Conservation (phyloP, 129 eudicot species). For the Flaveria sonorensis region DNA sequence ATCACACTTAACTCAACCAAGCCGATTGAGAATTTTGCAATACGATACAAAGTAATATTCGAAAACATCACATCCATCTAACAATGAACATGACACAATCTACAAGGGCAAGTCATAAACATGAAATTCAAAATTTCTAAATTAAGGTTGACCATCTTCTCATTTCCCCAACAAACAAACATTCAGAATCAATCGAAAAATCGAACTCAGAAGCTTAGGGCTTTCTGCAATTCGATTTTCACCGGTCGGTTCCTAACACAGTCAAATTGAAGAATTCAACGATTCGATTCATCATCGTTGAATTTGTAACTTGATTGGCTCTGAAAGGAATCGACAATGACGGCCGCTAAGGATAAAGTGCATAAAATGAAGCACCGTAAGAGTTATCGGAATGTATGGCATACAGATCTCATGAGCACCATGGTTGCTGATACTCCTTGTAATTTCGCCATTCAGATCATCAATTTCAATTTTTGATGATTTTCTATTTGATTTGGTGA, state of each 20-base stretch:
- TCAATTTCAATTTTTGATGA: background rate
- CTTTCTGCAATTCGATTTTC: constrained; percentile 14
- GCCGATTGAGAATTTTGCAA: too few species aligned
- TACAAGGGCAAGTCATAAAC: background rate
- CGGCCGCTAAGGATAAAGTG: constrained; percentile 45
- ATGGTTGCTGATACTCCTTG: constrained; percentile 70
- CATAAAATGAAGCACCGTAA: constrained; percentile 72
- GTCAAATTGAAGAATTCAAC: constrained; percentile 6
- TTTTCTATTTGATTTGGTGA: background rate
- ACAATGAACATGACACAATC: too few species aligned
- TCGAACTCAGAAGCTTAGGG: constrained; percentile 5
- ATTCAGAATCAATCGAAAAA: constrained; percentile 6
- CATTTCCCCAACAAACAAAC: background rate
- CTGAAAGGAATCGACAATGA: constrained; percentile 45
- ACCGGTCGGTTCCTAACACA: constrained; percentile 25
- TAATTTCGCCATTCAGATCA: constrained; percentile 28
- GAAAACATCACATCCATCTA: too few species aligned
- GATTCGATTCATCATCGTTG: constrained; percentile 16
- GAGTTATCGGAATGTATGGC: constrained; percentile 75
- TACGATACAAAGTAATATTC: too few species aligned
- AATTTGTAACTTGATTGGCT: constrained; percentile 19
- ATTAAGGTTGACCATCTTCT: background rate
- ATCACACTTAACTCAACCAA: too few species aligned
- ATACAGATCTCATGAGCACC: constrained; percentile 76
- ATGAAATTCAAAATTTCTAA: constrained; percentile 16